phyloP scores from a whole-genome alignment of 257 asterid genomes.

The Ehretia macrophylla region DNA sequence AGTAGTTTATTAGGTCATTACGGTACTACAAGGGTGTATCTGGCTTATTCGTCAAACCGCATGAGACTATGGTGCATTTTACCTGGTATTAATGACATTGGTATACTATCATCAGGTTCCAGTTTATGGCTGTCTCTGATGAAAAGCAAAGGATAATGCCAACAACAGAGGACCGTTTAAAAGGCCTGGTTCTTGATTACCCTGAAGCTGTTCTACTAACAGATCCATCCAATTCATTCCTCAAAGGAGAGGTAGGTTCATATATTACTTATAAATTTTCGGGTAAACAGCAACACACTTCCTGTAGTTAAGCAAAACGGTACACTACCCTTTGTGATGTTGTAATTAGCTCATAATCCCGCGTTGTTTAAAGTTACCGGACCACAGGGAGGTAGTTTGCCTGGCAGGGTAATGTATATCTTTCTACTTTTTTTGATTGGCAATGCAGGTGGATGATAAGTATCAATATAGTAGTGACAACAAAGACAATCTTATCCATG shows the following conservation, averaged over 20 bases:
- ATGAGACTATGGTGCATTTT: no score
- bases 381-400: no score
- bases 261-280: background rate
- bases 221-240: conserved; percentile 49
- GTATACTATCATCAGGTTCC: conserved; percentile 43
- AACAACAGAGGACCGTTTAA: conserved; percentile 46
- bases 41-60: no score
- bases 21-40: no score
- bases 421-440: no score
- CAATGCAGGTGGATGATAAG: conserved; percentile 75
- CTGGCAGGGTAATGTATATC: no score
- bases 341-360: no score
- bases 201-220: conserved; percentile 83
- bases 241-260: conserved; percentile 65
- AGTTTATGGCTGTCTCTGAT: conserved; percentile 80
- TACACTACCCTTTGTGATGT: no score
- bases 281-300: no score
- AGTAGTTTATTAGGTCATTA: no score
- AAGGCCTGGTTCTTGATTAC: conserved; percentile 60
- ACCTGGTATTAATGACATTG: background rate
- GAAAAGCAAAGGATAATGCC: conserved; percentile 87
- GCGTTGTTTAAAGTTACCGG: no score
- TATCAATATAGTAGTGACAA: conserved; percentile 84
- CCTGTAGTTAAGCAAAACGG: no score
- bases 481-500: conserved; percentile 65